Evolutionary conservation across 495 filamentous ascomycete genomes (phyloP), one percentile per base, ranked within the genome.

Genomic region (Penicillium fimorum): DNA sequence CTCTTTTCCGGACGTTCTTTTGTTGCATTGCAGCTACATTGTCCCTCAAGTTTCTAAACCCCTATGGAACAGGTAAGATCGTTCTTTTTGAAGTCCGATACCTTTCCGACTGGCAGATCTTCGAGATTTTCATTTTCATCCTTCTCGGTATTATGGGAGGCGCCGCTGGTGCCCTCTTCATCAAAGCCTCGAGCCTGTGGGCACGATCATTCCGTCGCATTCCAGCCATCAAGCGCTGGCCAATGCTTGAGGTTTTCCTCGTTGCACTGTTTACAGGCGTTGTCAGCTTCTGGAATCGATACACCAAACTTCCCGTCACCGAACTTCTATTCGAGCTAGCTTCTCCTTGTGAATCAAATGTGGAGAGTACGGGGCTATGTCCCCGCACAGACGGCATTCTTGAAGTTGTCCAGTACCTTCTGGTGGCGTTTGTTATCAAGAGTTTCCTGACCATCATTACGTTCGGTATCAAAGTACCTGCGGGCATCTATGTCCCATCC

Each of bases 1-100:
- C 93, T 3, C 83, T 98, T 4, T 98, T 98, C 75, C 81, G 94
- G 38, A 98, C 94, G 1, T 97, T 98, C 77, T 98, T 97, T 74
- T 96, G 92, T 71, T 98, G 93, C 71, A 97, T 97, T 63, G 89
- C 83, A 2, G 92, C 94, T 22, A 88, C 94, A 0, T 68, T 98
- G 25, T 91, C 92, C 4, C 76, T 97, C 53, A 96, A 96, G 64
- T 96, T 96, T 65, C 79, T 97, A 49, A 92, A 98, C 55, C 94
- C 94, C 0, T 98, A 98, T 66, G 93, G 92, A 18, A 98, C 91
- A 0, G 84, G 90, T 51, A 97, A 98, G 69, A 92, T 98, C 53
- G 94, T 98, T 55, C 80, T 97, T 60, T 98, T 98, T 68, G 83
- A 97, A 72, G 91, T 98, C 45, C 83, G 91, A 7, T 98, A 97